A percentile compares a stretch with the other conserved stretches of the same genome.
These are phyloP conservation scores for Brassica rapa DNA, from an alignment of 345 rosid species.

Conservation along the genomic window DNA sequence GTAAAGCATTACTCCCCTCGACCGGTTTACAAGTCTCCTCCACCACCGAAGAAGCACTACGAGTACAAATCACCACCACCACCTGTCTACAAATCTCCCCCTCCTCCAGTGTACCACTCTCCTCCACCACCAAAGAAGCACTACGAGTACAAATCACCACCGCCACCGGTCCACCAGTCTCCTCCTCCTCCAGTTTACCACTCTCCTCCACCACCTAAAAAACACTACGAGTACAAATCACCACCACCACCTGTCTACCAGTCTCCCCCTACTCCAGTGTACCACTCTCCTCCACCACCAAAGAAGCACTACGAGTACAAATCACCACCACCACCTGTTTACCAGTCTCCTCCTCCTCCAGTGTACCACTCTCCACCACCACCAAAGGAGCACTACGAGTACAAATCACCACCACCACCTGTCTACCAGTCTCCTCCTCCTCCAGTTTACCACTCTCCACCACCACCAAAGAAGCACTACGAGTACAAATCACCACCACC, in stretches of 20 bases:
- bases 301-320: slow-evolving; percentile 23
- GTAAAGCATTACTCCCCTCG: slow-evolving; percentile 24
- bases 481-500: slow-evolving; percentile 35
- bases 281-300: slow-evolving; percentile 30
- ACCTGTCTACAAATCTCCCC: slow-evolving; percentile 30
- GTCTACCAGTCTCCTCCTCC: slow-evolving; percentile 26
- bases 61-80: slow-evolving; percentile 30
- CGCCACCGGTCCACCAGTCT: slow-evolving; percentile 20
- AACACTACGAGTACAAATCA: slow-evolving; percentile 13
- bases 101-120: slow-evolving; percentile 20
- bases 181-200: slow-evolving; percentile 37
- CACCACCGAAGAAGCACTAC: background rate
- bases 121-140: slow-evolving; percentile 17
- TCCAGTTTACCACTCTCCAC: slow-evolving; percentile 29
- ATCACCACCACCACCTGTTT: slow-evolving; percentile 36
- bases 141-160: slow-evolving; percentile 26
- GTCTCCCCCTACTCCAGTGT: slow-evolving; percentile 12
- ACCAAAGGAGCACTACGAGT: slow-evolving; percentile 15
- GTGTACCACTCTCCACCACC: slow-evolving; percentile 16
- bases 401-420: slow-evolving; percentile 29
- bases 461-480: slow-evolving; percentile 21
- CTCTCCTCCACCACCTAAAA: slow-evolving; percentile 33
- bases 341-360: slow-evolving; percentile 27
- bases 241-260: slow-evolving; percentile 37
- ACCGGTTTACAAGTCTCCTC: slow-evolving; percentile 12